These are phyloP conservation scores for Globisporangium sylvaticum DNA, from an alignment of 352 stramenopile species.

Conservation along the genomic window DNA sequence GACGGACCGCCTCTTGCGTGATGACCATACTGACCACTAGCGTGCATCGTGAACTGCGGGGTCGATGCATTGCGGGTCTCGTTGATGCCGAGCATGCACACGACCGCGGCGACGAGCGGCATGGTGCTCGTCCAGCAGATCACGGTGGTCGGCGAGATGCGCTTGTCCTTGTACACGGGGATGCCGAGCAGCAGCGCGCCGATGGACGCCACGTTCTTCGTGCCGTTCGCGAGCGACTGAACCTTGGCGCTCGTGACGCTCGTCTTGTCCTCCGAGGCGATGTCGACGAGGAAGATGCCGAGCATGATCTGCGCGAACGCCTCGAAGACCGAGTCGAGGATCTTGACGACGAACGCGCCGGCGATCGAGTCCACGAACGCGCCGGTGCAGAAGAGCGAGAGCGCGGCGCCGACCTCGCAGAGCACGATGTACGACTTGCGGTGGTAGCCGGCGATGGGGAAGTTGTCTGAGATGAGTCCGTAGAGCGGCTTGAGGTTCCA, in stretches of 20 bases:
- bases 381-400: constrained; percentile 56
- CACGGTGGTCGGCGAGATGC: constrained; percentile 38
- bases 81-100: constrained; percentile 49
- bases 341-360: constrained; percentile 61
- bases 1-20: constrained; percentile 3
- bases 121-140: constrained; percentile 65
- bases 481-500: constrained; percentile 88
- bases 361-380: constrained; percentile 49
- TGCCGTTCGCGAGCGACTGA: constrained; percentile 67
- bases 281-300: constrained; percentile 66
- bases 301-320: constrained; percentile 83
- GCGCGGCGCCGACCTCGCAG: constrained; percentile 52
- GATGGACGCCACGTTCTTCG: constrained; percentile 68
- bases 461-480: constrained; percentile 67
- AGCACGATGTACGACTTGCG: constrained; percentile 83
- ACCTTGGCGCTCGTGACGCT: constrained; percentile 54
- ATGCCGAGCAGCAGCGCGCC: constrained; percentile 54
- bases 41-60: neutral
- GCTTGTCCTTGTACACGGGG: constrained; percentile 60
- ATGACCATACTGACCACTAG: neutral
- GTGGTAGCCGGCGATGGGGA: constrained; percentile 67
- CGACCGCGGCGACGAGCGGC: constrained; percentile 40
- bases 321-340: constrained; percentile 67
- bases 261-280: constrained; percentile 48
- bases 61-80: constrained; percentile 22